Percentiles rank a stretch among this genome's conserved stretches.
Evolutionary conservation across 306 rosid genomes (phyloP).

Genomic region (Sechiopsis laciniata): DNA sequence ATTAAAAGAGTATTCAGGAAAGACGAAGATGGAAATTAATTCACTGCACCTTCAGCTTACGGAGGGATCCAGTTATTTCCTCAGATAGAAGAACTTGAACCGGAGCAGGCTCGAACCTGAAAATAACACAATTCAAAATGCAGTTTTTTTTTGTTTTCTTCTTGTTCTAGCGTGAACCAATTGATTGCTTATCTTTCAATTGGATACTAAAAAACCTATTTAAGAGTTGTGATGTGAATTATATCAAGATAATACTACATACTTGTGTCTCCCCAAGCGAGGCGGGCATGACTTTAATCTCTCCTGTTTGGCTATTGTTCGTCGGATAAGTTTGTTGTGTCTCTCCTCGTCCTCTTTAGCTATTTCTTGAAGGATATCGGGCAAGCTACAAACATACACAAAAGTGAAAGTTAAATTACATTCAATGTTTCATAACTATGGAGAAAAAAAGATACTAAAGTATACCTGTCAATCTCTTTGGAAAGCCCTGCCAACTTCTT

Average conservation of each 20-base stretch:
- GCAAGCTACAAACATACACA: constrained; percentile 46
- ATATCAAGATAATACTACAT: constrained; percentile 26
- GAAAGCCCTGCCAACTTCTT: constrained; percentile 48
- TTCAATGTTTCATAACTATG: neutral
- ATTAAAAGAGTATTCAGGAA: neutral
- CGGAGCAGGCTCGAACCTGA: constrained; percentile 83
- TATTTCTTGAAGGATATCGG: constrained; percentile 59
- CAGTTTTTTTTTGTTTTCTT: neutral
- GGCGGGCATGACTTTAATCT: constrained; percentile 64
- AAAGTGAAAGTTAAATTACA: neutral
- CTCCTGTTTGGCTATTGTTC: constrained; percentile 63
- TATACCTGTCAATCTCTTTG: constrained; percentile 78
- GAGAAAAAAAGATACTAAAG: constrained; percentile 7
- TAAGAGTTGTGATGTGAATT: neutral
- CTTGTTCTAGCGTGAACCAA: too few relatives aligned
- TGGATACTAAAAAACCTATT: neutral
- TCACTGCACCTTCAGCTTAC: constrained; percentile 63
- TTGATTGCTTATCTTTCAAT: neutral
- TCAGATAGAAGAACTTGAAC: constrained; percentile 80
- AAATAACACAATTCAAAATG: constrained; percentile 9
- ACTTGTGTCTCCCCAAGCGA: constrained; percentile 86
- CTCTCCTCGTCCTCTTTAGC: constrained; percentile 67
- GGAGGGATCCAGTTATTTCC: constrained; percentile 81
- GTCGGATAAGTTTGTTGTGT: constrained; percentile 52
- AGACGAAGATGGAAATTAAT: neutral